A percentile compares a stretch with the other conserved stretches of the same genome.
Evolutionary conservation across 208 protist genomes (phyloP).

Genomic region (Leishmania arabica): DNA sequence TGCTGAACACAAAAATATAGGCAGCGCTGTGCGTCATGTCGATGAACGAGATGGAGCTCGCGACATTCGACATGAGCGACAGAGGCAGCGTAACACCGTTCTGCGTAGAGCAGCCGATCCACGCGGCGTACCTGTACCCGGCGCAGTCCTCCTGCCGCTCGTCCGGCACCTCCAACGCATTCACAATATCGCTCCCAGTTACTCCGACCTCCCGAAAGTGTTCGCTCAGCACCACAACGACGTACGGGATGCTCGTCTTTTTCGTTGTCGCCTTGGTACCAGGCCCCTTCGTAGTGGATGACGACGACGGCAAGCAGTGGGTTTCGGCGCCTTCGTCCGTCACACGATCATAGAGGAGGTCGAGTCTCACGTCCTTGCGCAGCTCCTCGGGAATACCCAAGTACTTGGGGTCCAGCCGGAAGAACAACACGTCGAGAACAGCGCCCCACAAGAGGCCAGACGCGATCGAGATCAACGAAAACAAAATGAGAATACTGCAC

Average conservation of each 20-base stretch:
- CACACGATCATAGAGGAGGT: constrained; percentile 41
- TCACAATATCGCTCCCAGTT: constrained; percentile 56
- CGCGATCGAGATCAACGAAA: constrained; percentile 42
- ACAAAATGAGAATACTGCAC: constrained; percentile 62
- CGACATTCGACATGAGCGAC: constrained; percentile 67
- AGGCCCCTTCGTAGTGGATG: not conserved
- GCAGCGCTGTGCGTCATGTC: constrained; percentile 47
- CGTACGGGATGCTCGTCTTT: constrained; percentile 47
- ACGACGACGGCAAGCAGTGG: not conserved
- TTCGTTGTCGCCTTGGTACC: constrained; percentile 26
- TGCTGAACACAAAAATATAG: constrained; percentile 83
- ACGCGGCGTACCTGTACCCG: constrained; percentile 57
- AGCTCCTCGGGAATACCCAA: constrained; percentile 62
- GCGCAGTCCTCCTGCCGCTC: constrained; percentile 60
- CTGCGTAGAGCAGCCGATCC: constrained; percentile 64
- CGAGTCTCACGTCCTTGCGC: constrained; percentile 42
- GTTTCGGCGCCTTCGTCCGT: constrained; percentile 6
- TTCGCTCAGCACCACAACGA: constrained; percentile 64
- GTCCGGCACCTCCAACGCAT: constrained; percentile 45
- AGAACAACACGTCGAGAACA: constrained; percentile 12
- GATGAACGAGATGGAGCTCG: constrained; percentile 57
- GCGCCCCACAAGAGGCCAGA: constrained; percentile 34
- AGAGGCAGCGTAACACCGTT: constrained; percentile 83
- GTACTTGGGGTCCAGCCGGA: constrained; percentile 22
- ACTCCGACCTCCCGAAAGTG: constrained; percentile 45